Percentiles rank a stretch among this genome's conserved stretches.
phyloP scores from a whole-genome alignment of 2,329 filamentous ascomycete species.

The Nothophaeocryptopus gaeumannii region DNA sequence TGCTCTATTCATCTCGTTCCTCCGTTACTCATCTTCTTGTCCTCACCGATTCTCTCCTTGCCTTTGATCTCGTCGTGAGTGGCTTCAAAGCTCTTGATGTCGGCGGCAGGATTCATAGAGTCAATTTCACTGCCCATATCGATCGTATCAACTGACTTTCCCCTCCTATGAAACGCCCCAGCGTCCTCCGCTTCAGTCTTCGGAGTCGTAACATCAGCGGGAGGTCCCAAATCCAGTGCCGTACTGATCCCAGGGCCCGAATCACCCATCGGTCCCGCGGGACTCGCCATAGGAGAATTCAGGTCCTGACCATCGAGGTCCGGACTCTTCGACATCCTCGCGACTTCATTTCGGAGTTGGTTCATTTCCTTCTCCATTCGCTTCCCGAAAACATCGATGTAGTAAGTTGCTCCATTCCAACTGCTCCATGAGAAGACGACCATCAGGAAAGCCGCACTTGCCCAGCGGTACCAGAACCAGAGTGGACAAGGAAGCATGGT shows the following conservation, averaged over 20 bases:
- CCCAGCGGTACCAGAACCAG: conserved; percentile 88
- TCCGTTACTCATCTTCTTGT: no score
- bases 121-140: no score
- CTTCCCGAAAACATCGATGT: conserved; percentile 96
- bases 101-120: no score
- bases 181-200: conserved; percentile 6
- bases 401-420: conserved; percentile 95
- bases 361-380: conserved; percentile 96
- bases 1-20: no score
- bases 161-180: not conserved
- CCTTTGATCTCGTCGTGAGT: no score
- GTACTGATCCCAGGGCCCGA: conserved; percentile 19
- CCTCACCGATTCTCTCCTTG: no score
- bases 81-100: no score
- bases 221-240: conserved; percentile 33
- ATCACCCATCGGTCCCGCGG: conserved; percentile 26
- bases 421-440: conserved; percentile 90
- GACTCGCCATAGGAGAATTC: conserved; percentile 28
- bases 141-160: conserved; percentile 3
- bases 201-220: conserved; percentile 19
- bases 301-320: conserved; percentile 27
- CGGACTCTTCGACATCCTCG: conserved; percentile 31
- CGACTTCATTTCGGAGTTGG: conserved; percentile 78
- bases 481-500: conserved; percentile 94
- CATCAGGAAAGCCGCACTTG: conserved; percentile 72